These are phyloP conservation scores for Thyridium curvatum DNA, from an alignment of 2,329 filamentous ascomycete species.

Conservation along the genomic window DNA sequence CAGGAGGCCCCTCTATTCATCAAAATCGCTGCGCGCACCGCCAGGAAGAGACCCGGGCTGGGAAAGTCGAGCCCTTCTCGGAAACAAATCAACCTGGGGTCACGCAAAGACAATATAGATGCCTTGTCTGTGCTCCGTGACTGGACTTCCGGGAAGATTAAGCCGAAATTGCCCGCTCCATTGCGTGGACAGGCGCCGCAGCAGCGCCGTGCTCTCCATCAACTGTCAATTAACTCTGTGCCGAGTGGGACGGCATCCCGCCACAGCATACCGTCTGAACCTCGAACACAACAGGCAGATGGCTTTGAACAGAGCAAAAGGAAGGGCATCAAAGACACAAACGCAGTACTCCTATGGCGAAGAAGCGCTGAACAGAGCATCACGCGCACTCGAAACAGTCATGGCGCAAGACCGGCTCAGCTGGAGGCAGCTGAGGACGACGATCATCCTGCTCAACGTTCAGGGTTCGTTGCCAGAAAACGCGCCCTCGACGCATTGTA, in stretches of 20 bases:
- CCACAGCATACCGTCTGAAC: no score
- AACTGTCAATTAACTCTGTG: conserved; percentile 11
- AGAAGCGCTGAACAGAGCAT: conserved; percentile 2
- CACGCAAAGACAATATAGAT: conserved; percentile 54
- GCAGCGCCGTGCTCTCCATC: conserved; percentile 15
- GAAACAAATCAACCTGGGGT: conserved; percentile 56
- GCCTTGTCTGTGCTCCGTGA: conserved; percentile 43
- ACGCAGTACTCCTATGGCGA: background rate
- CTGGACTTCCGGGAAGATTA: conserved; percentile 50
- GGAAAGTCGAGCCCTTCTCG: conserved; percentile 48
- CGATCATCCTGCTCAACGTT: conserved; percentile 16
- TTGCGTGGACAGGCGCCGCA: conserved; percentile 4
- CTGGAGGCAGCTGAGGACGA: conserved; percentile 41
- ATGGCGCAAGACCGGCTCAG: conserved; percentile 41
- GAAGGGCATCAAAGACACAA: no score
- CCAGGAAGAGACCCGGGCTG: conserved; percentile 35
- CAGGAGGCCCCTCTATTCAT: conserved; percentile 49
- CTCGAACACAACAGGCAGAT: no score
- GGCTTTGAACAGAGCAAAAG: no score
- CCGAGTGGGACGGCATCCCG: no score
- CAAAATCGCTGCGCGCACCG: conserved; percentile 54
- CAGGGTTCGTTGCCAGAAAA: conserved; percentile 45
- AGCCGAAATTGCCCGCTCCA: conserved; percentile 19
- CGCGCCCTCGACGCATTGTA: conserved; percentile 49
- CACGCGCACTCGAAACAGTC: background rate